Evolutionary conservation across 2,329 filamentous ascomycete species (phyloP).

Genomic region (Monilinia fructigena): DNA sequence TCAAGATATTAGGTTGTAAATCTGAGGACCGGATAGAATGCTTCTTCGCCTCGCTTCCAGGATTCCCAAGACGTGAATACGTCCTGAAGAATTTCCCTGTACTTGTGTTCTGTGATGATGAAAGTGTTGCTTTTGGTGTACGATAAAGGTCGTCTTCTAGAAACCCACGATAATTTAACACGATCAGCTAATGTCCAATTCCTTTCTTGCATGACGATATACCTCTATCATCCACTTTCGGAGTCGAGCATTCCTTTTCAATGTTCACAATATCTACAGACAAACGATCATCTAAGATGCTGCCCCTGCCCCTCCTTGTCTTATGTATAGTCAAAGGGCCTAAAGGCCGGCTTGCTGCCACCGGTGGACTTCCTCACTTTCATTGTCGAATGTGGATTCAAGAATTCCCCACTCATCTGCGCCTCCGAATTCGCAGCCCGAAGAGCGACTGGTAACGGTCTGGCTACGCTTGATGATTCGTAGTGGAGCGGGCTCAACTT

Average conservation of each 20-base stretch:
- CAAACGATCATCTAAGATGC: conserved; percentile 29
- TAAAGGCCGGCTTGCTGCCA: conserved; percentile 34
- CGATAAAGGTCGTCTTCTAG: not conserved
- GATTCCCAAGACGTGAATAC: conserved; percentile 29
- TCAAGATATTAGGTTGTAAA: not conserved
- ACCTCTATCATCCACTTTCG: not conserved
- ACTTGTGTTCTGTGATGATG: conserved; percentile 31
- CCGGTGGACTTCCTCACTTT: conserved; percentile 36
- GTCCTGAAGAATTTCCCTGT: conserved; percentile 35
- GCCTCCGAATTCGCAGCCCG: conserved; percentile 29
- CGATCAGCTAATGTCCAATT: not conserved
- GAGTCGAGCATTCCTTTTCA: not conserved
- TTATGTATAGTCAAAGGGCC: conserved; percentile 35
- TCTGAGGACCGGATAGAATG: conserved; percentile 16
- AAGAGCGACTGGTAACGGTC: conserved; percentile 35
- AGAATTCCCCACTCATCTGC: conserved; percentile 28
- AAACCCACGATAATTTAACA: not conserved
- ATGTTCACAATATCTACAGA: conserved; percentile 23
- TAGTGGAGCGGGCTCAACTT: conserved; percentile 47
- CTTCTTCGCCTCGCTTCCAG: conserved; percentile 26
- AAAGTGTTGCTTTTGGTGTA: conserved; percentile 35
- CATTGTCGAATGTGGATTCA: conserved; percentile 27
- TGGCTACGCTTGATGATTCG: conserved; percentile 50
- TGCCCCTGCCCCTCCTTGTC: conserved; percentile 35
- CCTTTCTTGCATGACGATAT: not conserved